Percentiles rank a stretch among this genome's conserved stretches.
phyloP scores from a whole-genome alignment of 2,329 filamentous ascomycete species.

The Neofusicoccum cordaticola region DNA sequence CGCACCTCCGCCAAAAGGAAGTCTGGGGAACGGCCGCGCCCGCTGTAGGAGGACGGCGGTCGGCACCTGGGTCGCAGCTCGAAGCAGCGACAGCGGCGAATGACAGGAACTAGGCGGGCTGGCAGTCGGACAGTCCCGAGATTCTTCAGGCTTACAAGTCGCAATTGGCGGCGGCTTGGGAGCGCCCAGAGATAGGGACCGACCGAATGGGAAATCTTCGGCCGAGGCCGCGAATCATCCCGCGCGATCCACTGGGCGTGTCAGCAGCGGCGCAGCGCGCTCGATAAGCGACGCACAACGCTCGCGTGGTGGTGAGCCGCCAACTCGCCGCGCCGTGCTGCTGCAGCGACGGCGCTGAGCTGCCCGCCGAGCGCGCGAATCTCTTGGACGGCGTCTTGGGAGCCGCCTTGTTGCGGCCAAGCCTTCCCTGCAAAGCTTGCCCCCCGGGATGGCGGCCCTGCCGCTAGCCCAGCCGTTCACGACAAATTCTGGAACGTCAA shows the following conservation, averaged over 20 bases:
- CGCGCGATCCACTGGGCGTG: not conserved
- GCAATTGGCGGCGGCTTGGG: no score
- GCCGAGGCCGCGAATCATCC: not conserved
- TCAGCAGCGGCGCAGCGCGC: not conserved
- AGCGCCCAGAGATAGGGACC: not conserved
- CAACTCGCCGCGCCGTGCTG: not conserved
- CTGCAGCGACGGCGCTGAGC: not conserved
- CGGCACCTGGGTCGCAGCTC: not conserved
- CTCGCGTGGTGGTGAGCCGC: not conserved
- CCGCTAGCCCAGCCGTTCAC: not conserved
- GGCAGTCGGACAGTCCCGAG: not conserved
- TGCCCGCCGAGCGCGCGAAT: not conserved
- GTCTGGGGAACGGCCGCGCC: not conserved
- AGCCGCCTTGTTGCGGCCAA: not conserved
- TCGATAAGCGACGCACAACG: conserved; percentile 7
- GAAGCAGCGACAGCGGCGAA: not conserved
- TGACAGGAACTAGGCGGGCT: no score
- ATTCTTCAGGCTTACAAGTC: not conserved
- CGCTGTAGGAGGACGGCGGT: not conserved
- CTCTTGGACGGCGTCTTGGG: not conserved
- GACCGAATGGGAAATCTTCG: not conserved
- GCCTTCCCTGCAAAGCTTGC: conserved; percentile 12
- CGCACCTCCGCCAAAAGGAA: not conserved
- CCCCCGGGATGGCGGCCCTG: not conserved
- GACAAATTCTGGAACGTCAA: conserved; percentile 7